phyloP scores from a whole-genome alignment of 495 filamentous ascomycete genomes.

The Penicillium verhagenii region DNA sequence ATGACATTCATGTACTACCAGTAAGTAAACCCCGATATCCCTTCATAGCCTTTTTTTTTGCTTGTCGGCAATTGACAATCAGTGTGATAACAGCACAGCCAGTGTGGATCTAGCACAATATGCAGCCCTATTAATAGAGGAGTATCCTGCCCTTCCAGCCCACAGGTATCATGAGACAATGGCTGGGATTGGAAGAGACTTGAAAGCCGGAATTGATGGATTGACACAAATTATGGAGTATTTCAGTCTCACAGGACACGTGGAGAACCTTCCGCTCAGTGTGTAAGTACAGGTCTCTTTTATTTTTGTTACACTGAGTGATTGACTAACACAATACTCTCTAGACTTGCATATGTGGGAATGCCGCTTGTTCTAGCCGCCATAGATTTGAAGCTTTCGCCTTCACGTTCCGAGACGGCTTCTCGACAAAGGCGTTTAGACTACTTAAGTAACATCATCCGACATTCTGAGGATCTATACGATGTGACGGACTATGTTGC shows the following conservation, averaged over 20 bases:
- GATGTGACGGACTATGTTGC: constrained; percentile 37
- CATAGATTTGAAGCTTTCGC: constrained; percentile 36
- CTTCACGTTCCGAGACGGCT: constrained; percentile 17
- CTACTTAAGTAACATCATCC: constrained; percentile 29
- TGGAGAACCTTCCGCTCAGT: constrained; percentile 29
- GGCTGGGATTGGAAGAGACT: constrained; percentile 16
- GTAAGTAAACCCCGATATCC: constrained; percentile 24
- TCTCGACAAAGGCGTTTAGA: constrained; percentile 23
- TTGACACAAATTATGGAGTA: constrained; percentile 30
- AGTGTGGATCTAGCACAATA: constrained; percentile 31
- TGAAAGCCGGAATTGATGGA: constrained; percentile 22
- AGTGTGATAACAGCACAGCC: constrained; percentile 17
- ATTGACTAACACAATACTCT: background rate
- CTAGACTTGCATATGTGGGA: constrained; percentile 28
- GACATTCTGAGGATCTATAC: constrained; percentile 28
- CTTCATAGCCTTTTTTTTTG: background rate
- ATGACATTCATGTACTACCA: constrained; percentile 53
- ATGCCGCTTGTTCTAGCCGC: constrained; percentile 38
- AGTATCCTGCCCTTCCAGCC: constrained; percentile 13
- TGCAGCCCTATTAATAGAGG: constrained; percentile 25
- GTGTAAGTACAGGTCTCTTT: constrained; percentile 22
- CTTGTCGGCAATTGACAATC: background rate
- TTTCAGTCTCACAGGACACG: constrained; percentile 26
- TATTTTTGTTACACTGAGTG: background rate
- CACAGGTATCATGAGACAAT: constrained; percentile 16